These are phyloP conservation scores for Debaryomyces castellii DNA, from an alignment of 805 yeast species.

Conservation along the genomic window DNA sequence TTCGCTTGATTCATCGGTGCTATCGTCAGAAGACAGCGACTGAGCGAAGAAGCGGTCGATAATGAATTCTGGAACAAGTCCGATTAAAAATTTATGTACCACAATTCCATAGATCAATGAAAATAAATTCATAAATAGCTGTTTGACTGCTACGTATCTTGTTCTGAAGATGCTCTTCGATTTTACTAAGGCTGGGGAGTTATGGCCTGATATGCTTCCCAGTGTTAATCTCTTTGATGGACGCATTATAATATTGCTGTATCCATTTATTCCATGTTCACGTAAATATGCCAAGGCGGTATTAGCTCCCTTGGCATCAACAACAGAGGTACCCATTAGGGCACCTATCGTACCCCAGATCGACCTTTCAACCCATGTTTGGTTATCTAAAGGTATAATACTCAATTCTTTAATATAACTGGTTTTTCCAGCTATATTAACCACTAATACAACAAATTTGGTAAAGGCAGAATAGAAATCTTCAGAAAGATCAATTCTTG, in stretches of 20 bases:
- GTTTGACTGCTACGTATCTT: slow-evolving; percentile 18
- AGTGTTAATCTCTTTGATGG: slow-evolving; percentile 26
- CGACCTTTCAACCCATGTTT: slow-evolving; percentile 55
- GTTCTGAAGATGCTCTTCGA: slow-evolving; percentile 17
- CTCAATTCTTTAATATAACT: slow-evolving; percentile 63
- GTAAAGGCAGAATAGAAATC: slow-evolving; percentile 66
- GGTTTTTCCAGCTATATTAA: slow-evolving; percentile 65
- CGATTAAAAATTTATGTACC: slow-evolving; percentile 10
- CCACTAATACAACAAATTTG: slow-evolving; percentile 60
- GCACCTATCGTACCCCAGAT: slow-evolving; percentile 17
- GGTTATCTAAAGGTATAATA: slow-evolving; percentile 43
- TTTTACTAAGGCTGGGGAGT: slow-evolving; percentile 2
- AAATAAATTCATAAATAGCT: slow-evolving; percentile 16
- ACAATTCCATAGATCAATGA: slow-evolving; percentile 21
- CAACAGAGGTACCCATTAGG: neutral
- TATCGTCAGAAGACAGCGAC: neutral
- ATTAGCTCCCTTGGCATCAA: neutral
- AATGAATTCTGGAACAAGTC: slow-evolving; percentile 5
- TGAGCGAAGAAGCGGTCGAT: slow-evolving; percentile 1
- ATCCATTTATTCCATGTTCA: slow-evolving; percentile 15
- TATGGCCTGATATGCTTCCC: slow-evolving; percentile 10
- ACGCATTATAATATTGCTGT: slow-evolving; percentile 27
- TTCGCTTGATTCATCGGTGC: slow-evolving; percentile 12
- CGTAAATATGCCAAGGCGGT: slow-evolving; percentile 3
- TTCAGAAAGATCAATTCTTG: slow-evolving; percentile 43